A percentile compares a stretch with the other conserved stretches of the same genome.
Evolutionary conservation across 768 basidiomycete genomes (phyloP).

Genomic region (Pisolithus marmoratus): DNA sequence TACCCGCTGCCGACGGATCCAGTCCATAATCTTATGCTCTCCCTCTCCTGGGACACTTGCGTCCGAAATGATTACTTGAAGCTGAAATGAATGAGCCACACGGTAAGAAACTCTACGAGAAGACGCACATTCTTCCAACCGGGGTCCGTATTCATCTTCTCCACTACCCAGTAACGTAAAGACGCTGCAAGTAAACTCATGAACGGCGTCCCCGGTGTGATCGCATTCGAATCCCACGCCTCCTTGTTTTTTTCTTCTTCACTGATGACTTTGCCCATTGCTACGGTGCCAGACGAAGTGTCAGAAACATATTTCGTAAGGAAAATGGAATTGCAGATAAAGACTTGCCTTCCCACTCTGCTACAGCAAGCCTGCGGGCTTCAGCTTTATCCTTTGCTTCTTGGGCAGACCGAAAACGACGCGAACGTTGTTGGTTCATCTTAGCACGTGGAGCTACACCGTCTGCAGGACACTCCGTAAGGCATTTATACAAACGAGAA

Average conservation of each 20-base stretch:
- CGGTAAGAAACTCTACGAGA: not conserved
- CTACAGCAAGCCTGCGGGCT: constrained; percentile 74
- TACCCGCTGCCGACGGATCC: constrained; percentile 82
- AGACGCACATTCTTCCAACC: constrained; percentile 88
- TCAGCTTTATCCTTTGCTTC: constrained; percentile 94
- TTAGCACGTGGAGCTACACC: constrained; percentile 98
- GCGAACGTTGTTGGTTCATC: constrained; percentile 99
- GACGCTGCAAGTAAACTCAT: constrained; percentile 89
- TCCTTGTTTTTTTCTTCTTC: constrained; percentile 82
- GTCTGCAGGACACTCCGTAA: constrained; percentile 42
- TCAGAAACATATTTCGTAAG: not conserved
- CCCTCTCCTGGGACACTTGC: constrained; percentile 97
- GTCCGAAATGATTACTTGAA: constrained; percentile 96
- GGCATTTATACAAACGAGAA: not conserved
- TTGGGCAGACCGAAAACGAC: constrained; percentile 91
- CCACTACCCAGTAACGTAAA: constrained; percentile 92
- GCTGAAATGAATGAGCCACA: constrained; percentile 34
- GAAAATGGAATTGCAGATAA: not conserved
- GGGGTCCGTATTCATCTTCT: constrained; percentile 91
- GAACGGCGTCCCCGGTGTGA: constrained; percentile 98
- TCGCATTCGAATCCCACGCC: constrained; percentile 97
- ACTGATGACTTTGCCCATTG: constrained; percentile 85
- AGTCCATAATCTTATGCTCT: constrained; percentile 99
- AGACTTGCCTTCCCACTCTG: constrained; percentile 74
- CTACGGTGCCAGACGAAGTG: constrained; percentile 32